Evolutionary conservation across 768 basidiomycete species (phyloP).

Genomic region (Phaeolepiota aurea): DNA sequence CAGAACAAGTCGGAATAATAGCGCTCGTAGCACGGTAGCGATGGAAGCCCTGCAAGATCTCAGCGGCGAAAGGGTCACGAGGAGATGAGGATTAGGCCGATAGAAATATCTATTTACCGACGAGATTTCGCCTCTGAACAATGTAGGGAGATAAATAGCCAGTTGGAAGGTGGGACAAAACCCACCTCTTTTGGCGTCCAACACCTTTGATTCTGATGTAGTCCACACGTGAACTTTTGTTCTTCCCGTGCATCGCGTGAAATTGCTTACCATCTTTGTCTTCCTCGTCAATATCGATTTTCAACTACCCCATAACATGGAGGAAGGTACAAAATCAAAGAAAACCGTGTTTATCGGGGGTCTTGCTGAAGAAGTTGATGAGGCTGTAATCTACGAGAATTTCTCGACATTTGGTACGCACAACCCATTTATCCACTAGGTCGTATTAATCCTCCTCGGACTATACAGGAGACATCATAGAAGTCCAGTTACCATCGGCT

Average conservation of each 20-base stretch:
- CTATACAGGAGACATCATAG: slow-evolving; percentile 77
- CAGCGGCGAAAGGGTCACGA: background rate
- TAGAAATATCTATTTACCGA: background rate
- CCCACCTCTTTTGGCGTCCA: slow-evolving; percentile 12
- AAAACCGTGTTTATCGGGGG: slow-evolving; percentile 84
- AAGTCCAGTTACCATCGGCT: slow-evolving; percentile 82
- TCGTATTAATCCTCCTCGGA: slow-evolving; percentile 5
- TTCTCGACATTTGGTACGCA: slow-evolving; percentile 84
- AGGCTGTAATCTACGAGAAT: slow-evolving; percentile 61
- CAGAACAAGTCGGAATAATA: background rate
- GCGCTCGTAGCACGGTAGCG: background rate
- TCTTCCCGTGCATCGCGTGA: slow-evolving; percentile 31
- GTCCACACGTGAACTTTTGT: slow-evolving; percentile 17
- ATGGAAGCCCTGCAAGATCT: background rate
- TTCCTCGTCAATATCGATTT: slow-evolving; percentile 2
- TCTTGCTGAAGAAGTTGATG: slow-evolving; percentile 78
- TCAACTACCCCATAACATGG: slow-evolving; percentile 33
- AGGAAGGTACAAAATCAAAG: slow-evolving; percentile 78
- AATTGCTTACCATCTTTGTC: slow-evolving; percentile 22
- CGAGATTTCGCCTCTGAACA: background rate
- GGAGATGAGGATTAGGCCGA: background rate
- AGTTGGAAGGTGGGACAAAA: slow-evolving; percentile 19
- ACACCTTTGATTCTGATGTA: slow-evolving; percentile 8
- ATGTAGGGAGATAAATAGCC: slow-evolving; percentile 2
- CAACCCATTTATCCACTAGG: background rate